Evolutionary conservation across 768 basidiomycete genomes (phyloP), one percentile per base, ranked within the genome.

Genomic region (Suillus plorans): DNA sequence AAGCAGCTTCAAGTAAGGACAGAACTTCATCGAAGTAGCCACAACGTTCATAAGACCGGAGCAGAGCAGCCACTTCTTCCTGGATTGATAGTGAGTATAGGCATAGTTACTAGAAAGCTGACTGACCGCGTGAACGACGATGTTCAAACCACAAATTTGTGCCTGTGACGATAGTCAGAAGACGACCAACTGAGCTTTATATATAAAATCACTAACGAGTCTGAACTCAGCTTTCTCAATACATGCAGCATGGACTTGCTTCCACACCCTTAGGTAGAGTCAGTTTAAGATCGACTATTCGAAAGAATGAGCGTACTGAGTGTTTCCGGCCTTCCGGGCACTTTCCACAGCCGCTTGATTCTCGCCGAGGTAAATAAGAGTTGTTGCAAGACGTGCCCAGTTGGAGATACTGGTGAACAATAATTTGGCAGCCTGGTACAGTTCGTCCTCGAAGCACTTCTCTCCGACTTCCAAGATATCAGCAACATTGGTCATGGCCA

Each of bases 311-410:
- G 81, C 90, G 71, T 68, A 94, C 94, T 99, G 97, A 6, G 97
- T 99, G 73, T 99, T 99, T 13, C 97, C 97, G 16, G 97, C 97
- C 76, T 99, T 99, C 63, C 97, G 85, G n/a, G 97, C 97, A 69
- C 97, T 97, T 78, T 99, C 97, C 13, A 99, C 97, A 25, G 97
- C 97, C 59, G 94, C 88, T 76, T 99, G 97, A 74, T 98, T 97
- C 80, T 99, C 97, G 47, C 94, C 94, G 50, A 99, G 86, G 79
- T 99, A 99, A 74, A 99, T 98, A 72, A 99, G 86, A 10, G 97
- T 99, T 2, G 97, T 99, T 0, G 97, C 97, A 66, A 99, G 82
- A 65, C 97, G 88, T 52, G 97, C 97, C 95, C 96, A 99, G 79
- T 99, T 99, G 1, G 95, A 97, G 72, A 99, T 99, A 78, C 95